A percentile compares a stretch with the other conserved stretches of the same genome.
Conservation (phyloP, 257 asterid genomes). For the Schizonepeta tenuifolia region DNA sequence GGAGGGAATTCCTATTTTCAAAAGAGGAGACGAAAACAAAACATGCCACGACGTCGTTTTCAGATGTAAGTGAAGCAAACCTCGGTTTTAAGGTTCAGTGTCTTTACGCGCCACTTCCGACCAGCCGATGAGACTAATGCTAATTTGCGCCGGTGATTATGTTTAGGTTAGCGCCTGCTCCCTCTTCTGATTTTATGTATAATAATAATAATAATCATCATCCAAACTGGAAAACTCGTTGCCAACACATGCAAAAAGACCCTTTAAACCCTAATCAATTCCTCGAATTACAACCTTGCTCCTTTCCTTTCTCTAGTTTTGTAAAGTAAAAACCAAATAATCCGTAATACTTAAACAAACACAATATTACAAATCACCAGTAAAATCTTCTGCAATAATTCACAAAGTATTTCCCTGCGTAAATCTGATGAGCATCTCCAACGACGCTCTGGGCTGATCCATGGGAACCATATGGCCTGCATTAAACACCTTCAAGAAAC, state of each 20-base stretch:
- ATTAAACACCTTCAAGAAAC: slow-evolving; percentile 63
- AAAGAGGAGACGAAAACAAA: not conserved
- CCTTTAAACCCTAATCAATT: not conserved
- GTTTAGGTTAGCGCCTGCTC: not conserved
- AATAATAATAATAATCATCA: too few species aligned
- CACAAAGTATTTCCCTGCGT: slow-evolving; percentile 40
- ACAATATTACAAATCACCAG: not conserved
- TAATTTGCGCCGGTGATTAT: not conserved
- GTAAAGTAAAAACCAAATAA: too few species aligned
- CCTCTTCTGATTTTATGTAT: not conserved
- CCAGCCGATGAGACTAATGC: not conserved
- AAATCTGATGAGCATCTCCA: slow-evolving; percentile 73
- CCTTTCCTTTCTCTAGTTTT: too few species aligned
- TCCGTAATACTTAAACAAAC: too few species aligned
- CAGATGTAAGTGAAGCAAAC: slow-evolving; percentile 8
- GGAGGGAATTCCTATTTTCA: slow-evolving; percentile 25
- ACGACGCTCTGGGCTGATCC: slow-evolving; percentile 77
- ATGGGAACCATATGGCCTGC: slow-evolving; percentile 88
- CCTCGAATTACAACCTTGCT: not conserved
- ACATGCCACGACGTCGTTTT: slow-evolving; percentile 9
- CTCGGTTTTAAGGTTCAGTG: slow-evolving; percentile 14
- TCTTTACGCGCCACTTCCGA: slow-evolving; percentile 5
- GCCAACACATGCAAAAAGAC: slow-evolving; percentile 6
- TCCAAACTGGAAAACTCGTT: not conserved
- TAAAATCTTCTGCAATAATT: not conserved